phyloP scores from a whole-genome alignment of 2,329 filamentous ascomycete species.

The Xylaria sp. region DNA sequence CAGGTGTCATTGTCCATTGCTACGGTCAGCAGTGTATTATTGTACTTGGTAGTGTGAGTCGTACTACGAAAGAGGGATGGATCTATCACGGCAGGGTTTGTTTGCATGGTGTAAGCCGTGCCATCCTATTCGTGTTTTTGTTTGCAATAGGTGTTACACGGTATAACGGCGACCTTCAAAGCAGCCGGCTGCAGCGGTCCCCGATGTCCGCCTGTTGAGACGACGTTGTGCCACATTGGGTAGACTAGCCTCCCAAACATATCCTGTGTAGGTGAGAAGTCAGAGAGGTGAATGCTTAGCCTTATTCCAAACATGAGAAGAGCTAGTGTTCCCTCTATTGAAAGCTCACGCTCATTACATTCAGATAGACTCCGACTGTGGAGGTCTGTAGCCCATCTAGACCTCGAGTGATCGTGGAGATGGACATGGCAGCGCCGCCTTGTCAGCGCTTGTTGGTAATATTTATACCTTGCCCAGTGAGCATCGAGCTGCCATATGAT shows the following conservation, averaged over 20 bases:
- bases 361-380: background rate
- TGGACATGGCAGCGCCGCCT: slow-evolving; percentile 2
- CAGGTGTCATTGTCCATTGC: slow-evolving; percentile 34
- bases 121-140: slow-evolving; percentile 7
- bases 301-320: slow-evolving; percentile 21
- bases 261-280: background rate
- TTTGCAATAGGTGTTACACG: slow-evolving; percentile 10
- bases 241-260: background rate
- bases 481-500: background rate
- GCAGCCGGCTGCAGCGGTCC: slow-evolving; percentile 11
- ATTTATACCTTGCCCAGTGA: background rate
- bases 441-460: background rate
- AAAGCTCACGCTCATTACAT: background rate
- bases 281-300: slow-evolving; percentile 8
- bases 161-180: slow-evolving; percentile 25
- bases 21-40: slow-evolving; percentile 6
- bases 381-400: slow-evolving; percentile 15
- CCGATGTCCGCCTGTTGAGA: slow-evolving; percentile 18
- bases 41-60: background rate
- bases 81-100: slow-evolving; percentile 29
- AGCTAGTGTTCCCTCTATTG: background rate
- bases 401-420: slow-evolving; percentile 7
- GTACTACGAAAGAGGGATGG: slow-evolving; percentile 18
- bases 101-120: slow-evolving; percentile 8
- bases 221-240: slow-evolving; percentile 28